phyloP scores from a whole-genome alignment of 2,329 filamentous ascomycete genomes.

The Boeremia lycopersici region DNA sequence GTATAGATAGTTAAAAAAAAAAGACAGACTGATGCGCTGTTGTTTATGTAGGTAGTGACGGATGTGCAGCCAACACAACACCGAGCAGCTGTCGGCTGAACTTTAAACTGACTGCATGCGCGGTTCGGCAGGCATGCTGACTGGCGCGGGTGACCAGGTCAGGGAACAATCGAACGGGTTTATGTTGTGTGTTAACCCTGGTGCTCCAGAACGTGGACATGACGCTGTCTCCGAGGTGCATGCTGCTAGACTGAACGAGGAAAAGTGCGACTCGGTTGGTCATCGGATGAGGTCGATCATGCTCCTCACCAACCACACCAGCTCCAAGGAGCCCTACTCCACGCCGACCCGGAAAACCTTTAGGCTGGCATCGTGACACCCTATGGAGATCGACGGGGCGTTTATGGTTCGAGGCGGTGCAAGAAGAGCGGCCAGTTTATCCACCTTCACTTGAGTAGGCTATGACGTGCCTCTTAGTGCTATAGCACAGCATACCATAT shows the following conservation, averaged over 20 bases:
- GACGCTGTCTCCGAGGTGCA: neutral
- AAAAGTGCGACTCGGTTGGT: neutral
- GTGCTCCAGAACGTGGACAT: neutral
- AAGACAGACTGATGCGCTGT: no score
- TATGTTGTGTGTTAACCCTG: no score
- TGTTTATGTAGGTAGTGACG: neutral
- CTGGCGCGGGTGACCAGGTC: neutral
- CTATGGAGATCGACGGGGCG: constrained; percentile 1
- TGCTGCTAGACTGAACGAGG: neutral
- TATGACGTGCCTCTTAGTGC: neutral
- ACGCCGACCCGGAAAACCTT: constrained; percentile 1
- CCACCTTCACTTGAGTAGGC: no score
- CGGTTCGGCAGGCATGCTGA: neutral
- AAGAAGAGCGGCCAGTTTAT: neutral
- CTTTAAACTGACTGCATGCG: neutral
- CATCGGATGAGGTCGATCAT: constrained; percentile 1
- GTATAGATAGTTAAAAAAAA: neutral
- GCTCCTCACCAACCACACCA: neutral
- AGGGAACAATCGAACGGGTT: neutral
- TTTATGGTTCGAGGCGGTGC: neutral
- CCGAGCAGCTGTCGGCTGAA: neutral
- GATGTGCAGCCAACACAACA: neutral
- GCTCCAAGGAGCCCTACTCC: neutral
- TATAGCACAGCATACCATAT: neutral
- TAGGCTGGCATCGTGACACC: neutral